phyloP scores from a whole-genome alignment of 306 rosid species.

The Adenanthera pavonina region DNA sequence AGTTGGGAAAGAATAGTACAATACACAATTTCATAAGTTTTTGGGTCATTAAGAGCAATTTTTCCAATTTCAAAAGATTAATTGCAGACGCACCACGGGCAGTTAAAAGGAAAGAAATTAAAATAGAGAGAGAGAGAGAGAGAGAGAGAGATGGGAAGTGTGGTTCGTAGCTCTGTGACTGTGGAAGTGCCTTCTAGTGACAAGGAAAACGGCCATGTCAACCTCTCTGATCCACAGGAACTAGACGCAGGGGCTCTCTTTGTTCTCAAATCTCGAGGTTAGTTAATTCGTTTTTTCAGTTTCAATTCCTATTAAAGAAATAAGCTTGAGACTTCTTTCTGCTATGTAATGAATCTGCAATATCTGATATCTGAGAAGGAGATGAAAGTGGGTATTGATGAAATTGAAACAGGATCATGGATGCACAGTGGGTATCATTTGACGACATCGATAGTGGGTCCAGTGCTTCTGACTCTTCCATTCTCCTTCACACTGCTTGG shows the following conservation, averaged over 20 bases:
- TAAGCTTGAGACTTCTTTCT: neutral
- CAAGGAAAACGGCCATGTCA: conserved; percentile 50
- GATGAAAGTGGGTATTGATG: neutral
- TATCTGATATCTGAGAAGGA: neutral
- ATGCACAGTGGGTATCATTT: neutral
- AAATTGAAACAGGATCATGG: neutral
- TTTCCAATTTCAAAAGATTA: too few species aligned
- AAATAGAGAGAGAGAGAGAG: conserved; percentile 1
- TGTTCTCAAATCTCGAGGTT: conserved; percentile 80
- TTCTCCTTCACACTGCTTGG: neutral
- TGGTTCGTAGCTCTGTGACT: conserved; percentile 37
- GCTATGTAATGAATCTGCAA: conserved; percentile 31
- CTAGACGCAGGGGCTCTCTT: conserved; percentile 83
- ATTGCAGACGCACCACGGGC: too few species aligned
- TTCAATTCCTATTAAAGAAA: neutral
- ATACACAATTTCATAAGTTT: too few species aligned
- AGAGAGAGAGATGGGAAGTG: conserved; percentile 43
- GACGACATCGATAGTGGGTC: conserved; percentile 5
- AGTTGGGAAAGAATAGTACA: too few species aligned
- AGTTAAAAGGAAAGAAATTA: neutral
- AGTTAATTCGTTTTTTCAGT: neutral
- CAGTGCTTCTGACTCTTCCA: neutral
- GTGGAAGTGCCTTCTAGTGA: conserved; percentile 43
- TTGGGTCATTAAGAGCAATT: too few species aligned
- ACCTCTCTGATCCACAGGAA: conserved; percentile 39